phyloP scores from a whole-genome alignment of 2,329 filamentous ascomycete genomes.

The Talaromyces atroroseus region DNA sequence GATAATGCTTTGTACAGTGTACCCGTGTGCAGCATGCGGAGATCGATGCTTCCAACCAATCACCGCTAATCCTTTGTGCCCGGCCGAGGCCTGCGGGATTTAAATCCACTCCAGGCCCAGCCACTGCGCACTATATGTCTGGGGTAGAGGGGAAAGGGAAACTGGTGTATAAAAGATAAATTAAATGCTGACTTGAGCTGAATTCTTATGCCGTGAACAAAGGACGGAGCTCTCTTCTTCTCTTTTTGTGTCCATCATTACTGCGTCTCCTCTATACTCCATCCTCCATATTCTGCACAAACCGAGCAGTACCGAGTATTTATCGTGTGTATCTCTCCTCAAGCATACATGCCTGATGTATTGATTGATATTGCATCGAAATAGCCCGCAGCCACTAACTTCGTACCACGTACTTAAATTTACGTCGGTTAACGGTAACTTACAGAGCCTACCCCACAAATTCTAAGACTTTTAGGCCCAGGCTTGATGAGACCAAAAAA shows the following conservation, averaged over 20 bases:
- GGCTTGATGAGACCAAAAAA: not conserved
- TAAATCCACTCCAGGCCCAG: not conserved
- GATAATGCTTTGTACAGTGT: not conserved
- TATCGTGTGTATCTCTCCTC: too few relatives aligned
- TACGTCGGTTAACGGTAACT: not conserved
- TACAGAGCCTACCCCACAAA: not conserved
- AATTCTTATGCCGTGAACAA: not conserved
- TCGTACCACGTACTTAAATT: not conserved
- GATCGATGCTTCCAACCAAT: not conserved
- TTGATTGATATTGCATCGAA: too few relatives aligned
- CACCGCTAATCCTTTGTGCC: not conserved
- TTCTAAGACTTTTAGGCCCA: not conserved
- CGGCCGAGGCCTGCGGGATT: conserved; percentile 1
- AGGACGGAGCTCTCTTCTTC: too few relatives aligned
- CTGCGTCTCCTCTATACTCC: too few relatives aligned
- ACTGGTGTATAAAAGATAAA: too few relatives aligned
- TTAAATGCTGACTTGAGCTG: too few relatives aligned
- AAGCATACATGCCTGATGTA: too few relatives aligned
- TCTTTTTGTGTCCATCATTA: too few relatives aligned
- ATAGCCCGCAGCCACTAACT: not conserved
- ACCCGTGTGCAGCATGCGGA: not conserved
- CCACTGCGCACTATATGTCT: not conserved
- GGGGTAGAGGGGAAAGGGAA: not conserved
- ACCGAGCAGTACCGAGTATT: too few relatives aligned
- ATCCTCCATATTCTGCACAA: too few relatives aligned